Conservation (phyloP, 78 protist genomes). For the Dictyostelium discoideum region DNA sequence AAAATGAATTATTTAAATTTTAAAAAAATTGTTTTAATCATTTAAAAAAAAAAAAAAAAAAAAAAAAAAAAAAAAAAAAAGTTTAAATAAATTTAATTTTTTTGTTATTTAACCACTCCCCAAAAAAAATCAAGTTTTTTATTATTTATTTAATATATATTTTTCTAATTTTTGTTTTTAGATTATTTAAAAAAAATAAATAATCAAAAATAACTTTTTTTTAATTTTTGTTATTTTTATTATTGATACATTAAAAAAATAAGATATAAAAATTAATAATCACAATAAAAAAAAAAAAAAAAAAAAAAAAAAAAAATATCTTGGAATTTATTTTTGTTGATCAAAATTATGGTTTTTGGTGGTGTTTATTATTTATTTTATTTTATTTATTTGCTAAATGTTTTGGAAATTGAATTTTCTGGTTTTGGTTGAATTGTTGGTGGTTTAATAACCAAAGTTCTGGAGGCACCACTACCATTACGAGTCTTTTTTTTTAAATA, state of each 20-base stretch:
- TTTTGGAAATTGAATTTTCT: background rate
- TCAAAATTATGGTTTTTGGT: background rate
- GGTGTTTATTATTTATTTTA: too few relatives aligned
- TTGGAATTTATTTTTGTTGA: background rate
- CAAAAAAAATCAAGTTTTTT: background rate
- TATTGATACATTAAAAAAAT: too few relatives aligned
- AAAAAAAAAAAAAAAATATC: too few relatives aligned
- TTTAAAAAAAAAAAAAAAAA: background rate
- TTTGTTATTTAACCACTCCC: background rate
- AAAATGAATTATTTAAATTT: conserved; percentile 15
- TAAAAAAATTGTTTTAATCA: background rate
- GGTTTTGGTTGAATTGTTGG: background rate
- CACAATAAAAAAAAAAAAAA: too few relatives aligned
- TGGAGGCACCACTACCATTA: background rate
- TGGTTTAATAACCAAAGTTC: background rate
- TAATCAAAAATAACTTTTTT: too few relatives aligned
- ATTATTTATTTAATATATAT: too few relatives aligned
- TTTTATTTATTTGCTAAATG: background rate
- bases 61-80: background rate
- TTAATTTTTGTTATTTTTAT: too few relatives aligned
- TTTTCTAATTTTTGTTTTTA: too few relatives aligned
- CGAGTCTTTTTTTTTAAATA: background rate
- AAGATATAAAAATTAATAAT: too few relatives aligned
- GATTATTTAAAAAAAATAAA: too few relatives aligned
- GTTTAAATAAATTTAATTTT: background rate